Evolutionary conservation across 352 stramenopile genomes (phyloP).

Genomic region (Blastocystis sp.): DNA sequence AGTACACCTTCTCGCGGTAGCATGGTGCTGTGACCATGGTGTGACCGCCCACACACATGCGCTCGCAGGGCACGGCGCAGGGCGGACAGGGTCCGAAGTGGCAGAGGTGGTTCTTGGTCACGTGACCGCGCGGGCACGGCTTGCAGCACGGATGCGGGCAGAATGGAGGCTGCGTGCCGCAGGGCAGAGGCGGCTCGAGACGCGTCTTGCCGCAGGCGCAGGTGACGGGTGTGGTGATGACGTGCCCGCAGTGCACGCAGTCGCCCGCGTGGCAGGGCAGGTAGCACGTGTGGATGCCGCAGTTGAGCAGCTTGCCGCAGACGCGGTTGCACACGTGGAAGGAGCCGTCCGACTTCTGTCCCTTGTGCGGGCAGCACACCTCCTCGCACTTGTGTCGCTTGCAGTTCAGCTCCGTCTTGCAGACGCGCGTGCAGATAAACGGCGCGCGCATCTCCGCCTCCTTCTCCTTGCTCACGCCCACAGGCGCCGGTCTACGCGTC

Average conservation of each 20-base stretch:
- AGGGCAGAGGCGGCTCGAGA: constrained; percentile 54
- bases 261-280: constrained; percentile 70
- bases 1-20: constrained; percentile 67
- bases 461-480: constrained; percentile 21
- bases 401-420: constrained; percentile 71
- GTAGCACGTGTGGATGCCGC: constrained; percentile 73
- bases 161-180: constrained; percentile 13
- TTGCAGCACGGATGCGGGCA: constrained; percentile 54
- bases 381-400: constrained; percentile 50
- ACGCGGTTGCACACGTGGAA: constrained; percentile 45
- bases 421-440: constrained; percentile 66
- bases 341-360: constrained; percentile 57
- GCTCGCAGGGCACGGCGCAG: constrained; percentile 30
- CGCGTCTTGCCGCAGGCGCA: constrained; percentile 73
- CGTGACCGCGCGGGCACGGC: constrained; percentile 57
- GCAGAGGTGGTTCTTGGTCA: constrained; percentile 49
- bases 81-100: constrained; percentile 74
- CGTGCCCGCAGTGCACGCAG: constrained; percentile 60
- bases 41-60: constrained; percentile 70
- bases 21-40: constrained; percentile 57
- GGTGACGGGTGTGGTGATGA: constrained; percentile 3
- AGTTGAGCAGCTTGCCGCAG: constrained; percentile 73
- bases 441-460: constrained; percentile 19
- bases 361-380: constrained; percentile 66
- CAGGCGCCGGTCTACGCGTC: constrained; percentile 20